phyloP scores from a whole-genome alignment of 1,284 basidiomycete genomes.

The Mycosarcoma maydis region DNA sequence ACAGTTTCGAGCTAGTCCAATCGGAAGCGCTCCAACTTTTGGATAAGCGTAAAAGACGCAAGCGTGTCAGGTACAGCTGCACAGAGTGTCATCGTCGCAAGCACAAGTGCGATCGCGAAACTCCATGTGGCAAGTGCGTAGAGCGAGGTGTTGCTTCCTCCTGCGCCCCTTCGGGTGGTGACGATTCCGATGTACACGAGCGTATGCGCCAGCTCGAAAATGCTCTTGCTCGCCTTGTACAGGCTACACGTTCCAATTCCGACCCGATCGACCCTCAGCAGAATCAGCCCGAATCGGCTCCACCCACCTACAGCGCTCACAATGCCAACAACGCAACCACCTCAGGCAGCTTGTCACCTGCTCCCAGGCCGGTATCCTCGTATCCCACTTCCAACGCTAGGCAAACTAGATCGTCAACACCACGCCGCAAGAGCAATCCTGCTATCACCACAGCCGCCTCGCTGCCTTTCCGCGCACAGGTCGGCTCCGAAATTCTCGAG shows the following conservation, averaged over 20 bases:
- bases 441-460: conserved; percentile 24
- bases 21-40: conserved; percentile 19
- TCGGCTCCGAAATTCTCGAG: conserved; percentile 19
- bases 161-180: conserved; percentile 21
- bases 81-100: conserved; percentile 42
- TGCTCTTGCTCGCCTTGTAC: conserved; percentile 7
- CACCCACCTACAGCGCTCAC: neutral
- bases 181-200: conserved; percentile 10
- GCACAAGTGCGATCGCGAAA: conserved; percentile 38
- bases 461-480: conserved; percentile 18
- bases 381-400: neutral
- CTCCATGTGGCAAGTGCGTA: conserved; percentile 28
- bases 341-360: neutral
- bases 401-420: conserved; percentile 1
- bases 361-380: neutral
- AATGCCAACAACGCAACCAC: neutral
- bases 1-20: neutral
- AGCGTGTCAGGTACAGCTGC: conserved; percentile 31
- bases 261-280: neutral
- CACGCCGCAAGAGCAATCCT: conserved; percentile 15
- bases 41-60: conserved; percentile 16
- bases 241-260: neutral
- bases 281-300: neutral
- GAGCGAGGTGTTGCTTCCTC: conserved; percentile 20
- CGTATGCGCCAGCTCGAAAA: conserved; percentile 19